Conservation (phyloP, 2,329 filamentous ascomycete genomes). For the Pseudocercospora pini-densiflorae region DNA sequence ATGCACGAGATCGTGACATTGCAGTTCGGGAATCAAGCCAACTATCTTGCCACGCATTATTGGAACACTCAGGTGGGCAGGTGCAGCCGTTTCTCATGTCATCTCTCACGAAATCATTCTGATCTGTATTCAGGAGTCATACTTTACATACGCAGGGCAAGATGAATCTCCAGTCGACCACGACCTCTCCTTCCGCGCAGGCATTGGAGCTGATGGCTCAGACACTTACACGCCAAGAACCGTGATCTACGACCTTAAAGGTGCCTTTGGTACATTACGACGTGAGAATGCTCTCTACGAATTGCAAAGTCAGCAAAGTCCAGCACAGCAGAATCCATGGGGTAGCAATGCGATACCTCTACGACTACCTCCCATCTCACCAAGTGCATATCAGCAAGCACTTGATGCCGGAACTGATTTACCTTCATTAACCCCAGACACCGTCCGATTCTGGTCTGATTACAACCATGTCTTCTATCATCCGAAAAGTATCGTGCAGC, state of each 20-base stretch:
- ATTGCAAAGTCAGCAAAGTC: conserved; percentile 50
- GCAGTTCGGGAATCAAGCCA: conserved; percentile 90
- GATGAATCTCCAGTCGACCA: conserved; percentile 73
- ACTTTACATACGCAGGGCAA: conserved; percentile 84
- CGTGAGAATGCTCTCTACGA: conserved; percentile 91
- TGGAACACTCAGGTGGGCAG: conserved; percentile 84
- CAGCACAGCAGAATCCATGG: conserved; percentile 53
- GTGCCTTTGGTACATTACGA: conserved; percentile 84
- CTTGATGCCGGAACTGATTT: conserved; percentile 72
- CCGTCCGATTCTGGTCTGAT: conserved; percentile 96
- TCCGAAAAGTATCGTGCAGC: conserved; percentile 81
- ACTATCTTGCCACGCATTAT: conserved; percentile 93
- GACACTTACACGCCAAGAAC: conserved; percentile 94
- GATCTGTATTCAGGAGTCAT: conserved; percentile 73
- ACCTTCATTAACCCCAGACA: conserved; percentile 67
- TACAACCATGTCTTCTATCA: conserved; percentile 93
- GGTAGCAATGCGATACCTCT: conserved; percentile 70
- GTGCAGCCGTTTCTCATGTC: neutral
- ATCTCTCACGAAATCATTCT: neutral
- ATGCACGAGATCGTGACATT: conserved; percentile 98
- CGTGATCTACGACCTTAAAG: conserved; percentile 93
- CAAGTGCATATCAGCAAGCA: conserved; percentile 76
- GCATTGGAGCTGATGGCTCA: conserved; percentile 77
- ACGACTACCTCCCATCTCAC: conserved; percentile 67
- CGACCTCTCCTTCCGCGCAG: conserved; percentile 86